Evolutionary conservation across 2,329 filamentous ascomycete species (phyloP).

Genomic region (Fusarium sp.): DNA sequence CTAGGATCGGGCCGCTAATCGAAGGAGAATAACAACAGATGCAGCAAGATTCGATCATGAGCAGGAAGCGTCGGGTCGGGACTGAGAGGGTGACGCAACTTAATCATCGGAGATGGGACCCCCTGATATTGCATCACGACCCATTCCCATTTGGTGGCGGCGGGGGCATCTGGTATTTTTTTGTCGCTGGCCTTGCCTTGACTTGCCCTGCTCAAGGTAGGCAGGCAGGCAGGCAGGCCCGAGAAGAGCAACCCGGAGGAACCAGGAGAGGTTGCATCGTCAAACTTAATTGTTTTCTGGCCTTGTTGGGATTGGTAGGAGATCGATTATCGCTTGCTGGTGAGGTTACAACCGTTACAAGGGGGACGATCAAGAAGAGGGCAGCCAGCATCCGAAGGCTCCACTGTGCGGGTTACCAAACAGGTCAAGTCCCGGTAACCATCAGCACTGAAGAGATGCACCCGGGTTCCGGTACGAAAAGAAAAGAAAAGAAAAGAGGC

Average conservation of each 20-base stretch:
- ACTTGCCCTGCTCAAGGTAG: background rate
- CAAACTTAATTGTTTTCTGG: slow-evolving; percentile 8
- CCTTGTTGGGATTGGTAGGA: slow-evolving; percentile 19
- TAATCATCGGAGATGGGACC: slow-evolving; percentile 21
- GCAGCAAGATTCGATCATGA: slow-evolving; percentile 11
- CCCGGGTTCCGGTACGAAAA: background rate
- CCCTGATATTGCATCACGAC: slow-evolving; percentile 7
- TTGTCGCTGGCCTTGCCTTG: slow-evolving; percentile 3
- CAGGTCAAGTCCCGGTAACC: background rate
- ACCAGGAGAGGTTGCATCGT: slow-evolving; percentile 8
- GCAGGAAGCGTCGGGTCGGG: slow-evolving; percentile 10
- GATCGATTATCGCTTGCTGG: background rate
- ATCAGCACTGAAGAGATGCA: background rate
- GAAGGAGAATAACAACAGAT: slow-evolving; percentile 8
- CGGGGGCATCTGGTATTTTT: slow-evolving; percentile 19
- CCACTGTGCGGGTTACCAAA: slow-evolving; percentile 2
- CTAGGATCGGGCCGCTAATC: slow-evolving; percentile 29
- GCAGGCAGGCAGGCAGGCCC: background rate
- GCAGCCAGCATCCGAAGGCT: slow-evolving; percentile 1
- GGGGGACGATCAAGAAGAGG: background rate
- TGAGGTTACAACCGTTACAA: slow-evolving; percentile 3
- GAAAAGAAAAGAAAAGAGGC: slow-evolving; percentile 1
- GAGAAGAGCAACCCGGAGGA: slow-evolving; percentile 5
- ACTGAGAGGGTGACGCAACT: slow-evolving; percentile 10
- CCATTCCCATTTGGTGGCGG: slow-evolving; percentile 31